Evolutionary conservation across 768 basidiomycete species (phyloP), one percentile per base, ranked within the genome.

Genomic region (Mycena metata): DNA sequence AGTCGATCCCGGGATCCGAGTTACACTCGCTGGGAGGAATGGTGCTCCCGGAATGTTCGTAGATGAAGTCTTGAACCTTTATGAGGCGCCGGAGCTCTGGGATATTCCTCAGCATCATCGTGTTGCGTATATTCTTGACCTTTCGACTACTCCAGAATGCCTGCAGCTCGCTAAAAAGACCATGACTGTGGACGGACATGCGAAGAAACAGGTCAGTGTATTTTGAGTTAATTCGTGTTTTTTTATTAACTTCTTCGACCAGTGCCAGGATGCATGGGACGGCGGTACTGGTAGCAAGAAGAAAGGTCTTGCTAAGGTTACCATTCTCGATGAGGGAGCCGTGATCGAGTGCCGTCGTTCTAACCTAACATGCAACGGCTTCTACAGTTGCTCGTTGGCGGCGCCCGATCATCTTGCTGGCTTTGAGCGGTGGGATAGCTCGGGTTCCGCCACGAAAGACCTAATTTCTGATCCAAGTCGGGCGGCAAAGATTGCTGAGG

Each of bases 61-160:
- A 15, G 56, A 58, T 19, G 23, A 58, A 58, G 16, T 58, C 15
- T 26, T 58, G 24, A 15, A 58, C 21, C 6, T 58, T 5, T 39
- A 58, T 13, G 9, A 9, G 1, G 23, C 42, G 5, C 42, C 26
- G 7, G 59, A 60, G 21, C 49, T 3, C 43, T 60, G 21, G 19
- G 33, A 60, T 39, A 24, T 60, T n/a, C 59, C 59, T 10, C 11
- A 9, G 23, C 46, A 11, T 35, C 35, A 50, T 60, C 59, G 59
- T n/a, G 59, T 60, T 0, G 46, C 59, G 2, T 60, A 49, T 33
- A 60, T 60, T 60, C 8, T 60, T 11, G 59, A 60, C 15, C 35
- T 47, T 17, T 49, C 17, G 2, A 45, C 33, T 10, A 49, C 46
- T 13, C 59, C 59, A 4, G 59, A 49, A 42, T 26, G 33, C 9